These are phyloP conservation scores for Notholithocarpus densiflorus DNA, from an alignment of 306 rosid genomes.

Conservation along the genomic window DNA sequence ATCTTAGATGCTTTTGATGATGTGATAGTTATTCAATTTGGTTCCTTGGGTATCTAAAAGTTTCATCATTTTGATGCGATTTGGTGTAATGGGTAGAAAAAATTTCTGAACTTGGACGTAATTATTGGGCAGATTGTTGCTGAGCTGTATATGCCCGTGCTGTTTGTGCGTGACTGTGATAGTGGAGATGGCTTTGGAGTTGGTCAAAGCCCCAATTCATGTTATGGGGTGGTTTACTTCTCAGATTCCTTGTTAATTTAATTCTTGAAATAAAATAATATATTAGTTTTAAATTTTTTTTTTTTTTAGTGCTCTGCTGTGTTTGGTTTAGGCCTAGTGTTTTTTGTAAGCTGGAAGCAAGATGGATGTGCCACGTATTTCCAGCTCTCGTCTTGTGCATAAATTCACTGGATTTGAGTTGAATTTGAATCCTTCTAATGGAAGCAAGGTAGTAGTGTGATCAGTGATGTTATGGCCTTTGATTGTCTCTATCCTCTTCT, in stretches of 20 bases:
- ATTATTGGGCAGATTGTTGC: conserved; percentile 43
- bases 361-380: too few relatives aligned
- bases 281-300: background rate
- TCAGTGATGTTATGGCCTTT: background rate
- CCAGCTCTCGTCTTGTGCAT: too few relatives aligned
- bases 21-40: background rate
- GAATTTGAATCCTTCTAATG: too few relatives aligned
- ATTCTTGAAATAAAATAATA: background rate
- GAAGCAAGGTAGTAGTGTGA: too few relatives aligned
- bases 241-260: conserved; percentile 61
- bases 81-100: too few relatives aligned
- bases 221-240: conserved; percentile 92
- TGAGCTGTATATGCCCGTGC: conserved; percentile 87
- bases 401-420: too few relatives aligned
- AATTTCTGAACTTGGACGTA: background rate
- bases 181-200: conserved; percentile 73
- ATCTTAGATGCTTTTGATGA: too few relatives aligned
- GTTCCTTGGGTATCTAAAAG: conserved; percentile 1
- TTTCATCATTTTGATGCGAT: background rate
- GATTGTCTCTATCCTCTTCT: background rate
- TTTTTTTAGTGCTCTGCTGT: background rate
- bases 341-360: too few relatives aligned
- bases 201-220: conserved; percentile 79
- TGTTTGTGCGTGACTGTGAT: conserved; percentile 74
- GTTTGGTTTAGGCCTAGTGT: background rate